A percentile compares a stretch with the other conserved stretches of the same genome.
These are phyloP conservation scores for Mycena epipterygia DNA, from an alignment of 768 basidiomycete species.

Conservation along the genomic window DNA sequence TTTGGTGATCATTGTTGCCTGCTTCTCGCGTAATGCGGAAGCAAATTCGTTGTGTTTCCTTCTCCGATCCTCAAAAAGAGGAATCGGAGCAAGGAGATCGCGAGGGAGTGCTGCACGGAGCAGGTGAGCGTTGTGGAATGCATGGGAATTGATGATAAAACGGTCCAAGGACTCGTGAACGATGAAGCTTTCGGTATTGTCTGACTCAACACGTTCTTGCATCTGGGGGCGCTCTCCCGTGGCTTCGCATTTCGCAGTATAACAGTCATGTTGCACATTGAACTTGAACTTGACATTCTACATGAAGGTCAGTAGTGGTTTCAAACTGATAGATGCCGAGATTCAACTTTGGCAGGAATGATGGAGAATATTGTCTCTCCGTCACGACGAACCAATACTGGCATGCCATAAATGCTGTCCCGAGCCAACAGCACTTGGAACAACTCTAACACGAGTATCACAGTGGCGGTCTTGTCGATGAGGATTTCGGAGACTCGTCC, in stretches of 20 bases:
- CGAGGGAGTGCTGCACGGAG: too few species aligned
- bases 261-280: conserved; percentile 45
- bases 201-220: conserved; percentile 35
- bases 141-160: conserved; percentile 41
- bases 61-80: conserved; percentile 2
- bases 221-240: conserved; percentile 15
- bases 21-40: not conserved
- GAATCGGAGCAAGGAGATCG: not conserved
- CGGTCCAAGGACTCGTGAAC: conserved; percentile 25
- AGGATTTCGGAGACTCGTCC: not conserved
- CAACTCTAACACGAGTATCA: not conserved
- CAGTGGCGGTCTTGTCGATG: too few species aligned
- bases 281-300: conserved; percentile 32
- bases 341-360: not conserved
- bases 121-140: too few species aligned
- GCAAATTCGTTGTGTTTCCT: conserved; percentile 7
- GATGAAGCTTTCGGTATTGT: conserved; percentile 13
- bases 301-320: not conserved
- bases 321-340: not conserved
- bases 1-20: too few species aligned
- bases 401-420: conserved; percentile 2
- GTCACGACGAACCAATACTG: not conserved
- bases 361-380: not conserved
- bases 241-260: conserved; percentile 23
- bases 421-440: not conserved